These are phyloP conservation scores for Sistotremastrum niveocremeum DNA, from an alignment of 768 basidiomycete species.

Conservation along the genomic window DNA sequence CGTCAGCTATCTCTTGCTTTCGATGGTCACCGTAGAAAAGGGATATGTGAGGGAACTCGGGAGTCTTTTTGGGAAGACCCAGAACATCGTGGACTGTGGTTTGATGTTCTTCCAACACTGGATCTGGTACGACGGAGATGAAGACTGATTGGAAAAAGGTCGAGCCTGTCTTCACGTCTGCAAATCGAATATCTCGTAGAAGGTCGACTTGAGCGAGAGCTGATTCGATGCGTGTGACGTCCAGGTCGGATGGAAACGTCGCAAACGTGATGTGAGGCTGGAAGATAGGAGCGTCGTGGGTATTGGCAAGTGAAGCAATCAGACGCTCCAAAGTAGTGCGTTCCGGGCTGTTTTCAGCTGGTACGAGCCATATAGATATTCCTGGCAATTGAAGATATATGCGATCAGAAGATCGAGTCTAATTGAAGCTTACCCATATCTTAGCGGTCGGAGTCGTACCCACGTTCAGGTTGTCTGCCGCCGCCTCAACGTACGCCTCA, in stretches of 20 bases:
- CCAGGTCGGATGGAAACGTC: background rate
- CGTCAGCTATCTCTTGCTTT: conserved; percentile 10
- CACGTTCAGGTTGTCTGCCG: too few relatives aligned
- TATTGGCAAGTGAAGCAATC: too few relatives aligned
- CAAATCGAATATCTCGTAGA: background rate
- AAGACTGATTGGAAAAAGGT: conserved; percentile 1
- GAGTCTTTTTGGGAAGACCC: background rate
- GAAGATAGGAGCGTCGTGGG: background rate
- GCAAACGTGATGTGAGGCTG: background rate
- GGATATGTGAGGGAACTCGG: background rate
- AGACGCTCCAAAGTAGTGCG: background rate
- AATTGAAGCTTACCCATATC: too few relatives aligned
- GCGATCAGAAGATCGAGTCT: too few relatives aligned
- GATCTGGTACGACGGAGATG: background rate
- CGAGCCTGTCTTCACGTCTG: background rate
- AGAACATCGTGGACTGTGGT: background rate
- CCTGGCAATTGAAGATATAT: background rate
- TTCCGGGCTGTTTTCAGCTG: background rate
- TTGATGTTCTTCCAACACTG: background rate
- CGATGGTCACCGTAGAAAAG: conserved; percentile 1
- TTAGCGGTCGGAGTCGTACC: too few relatives aligned
- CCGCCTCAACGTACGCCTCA: too few relatives aligned
- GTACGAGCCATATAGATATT: background rate
- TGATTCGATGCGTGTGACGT: background rate
- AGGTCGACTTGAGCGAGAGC: background rate